Evolutionary conservation across 257 asterid genomes (phyloP).

Genomic region (Euphrasia confusa): DNA sequence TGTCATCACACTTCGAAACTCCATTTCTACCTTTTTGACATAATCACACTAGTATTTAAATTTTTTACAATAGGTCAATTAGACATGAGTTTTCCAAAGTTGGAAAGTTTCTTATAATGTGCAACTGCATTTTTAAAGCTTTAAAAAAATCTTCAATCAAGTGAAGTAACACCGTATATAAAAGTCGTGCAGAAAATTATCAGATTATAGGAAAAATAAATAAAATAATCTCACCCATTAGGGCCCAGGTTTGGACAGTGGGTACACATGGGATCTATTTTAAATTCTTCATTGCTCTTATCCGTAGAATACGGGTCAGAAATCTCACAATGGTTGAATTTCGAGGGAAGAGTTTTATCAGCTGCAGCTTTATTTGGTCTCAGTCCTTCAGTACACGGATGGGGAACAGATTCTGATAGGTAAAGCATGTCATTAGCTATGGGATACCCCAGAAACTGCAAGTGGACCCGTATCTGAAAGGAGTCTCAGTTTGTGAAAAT

Average conservation of each 20-base stretch:
- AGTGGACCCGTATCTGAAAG: constrained; percentile 89
- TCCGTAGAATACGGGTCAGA: constrained; percentile 28
- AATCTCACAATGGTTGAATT: constrained; percentile 29
- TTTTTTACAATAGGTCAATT: no score
- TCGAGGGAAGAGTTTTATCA: constrained; percentile 28
- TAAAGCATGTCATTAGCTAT: constrained; percentile 92
- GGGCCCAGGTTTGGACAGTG: constrained; percentile 92
- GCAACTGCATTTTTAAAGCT: no score
- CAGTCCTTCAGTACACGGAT: constrained; percentile 40
- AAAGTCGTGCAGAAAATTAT: no score
- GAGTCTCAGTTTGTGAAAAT: constrained; percentile 16
- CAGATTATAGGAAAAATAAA: not conserved
- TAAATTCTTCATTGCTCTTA: constrained; percentile 44
- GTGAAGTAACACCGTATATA: no score
- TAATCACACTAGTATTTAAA: no score
- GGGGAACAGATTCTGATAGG: constrained; percentile 41
- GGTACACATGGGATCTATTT: constrained; percentile 84
- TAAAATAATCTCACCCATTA: constrained; percentile 54
- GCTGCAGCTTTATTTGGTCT: constrained; percentile 61
- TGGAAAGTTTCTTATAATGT: no score
- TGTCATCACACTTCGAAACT: no score
- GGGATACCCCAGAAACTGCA: constrained; percentile 80
- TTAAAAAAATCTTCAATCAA: no score
- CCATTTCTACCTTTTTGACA: no score
- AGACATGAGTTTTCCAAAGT: no score